Conservation (phyloP, 805 yeast genomes). For the Wickerhamiella azymoides region DNA sequence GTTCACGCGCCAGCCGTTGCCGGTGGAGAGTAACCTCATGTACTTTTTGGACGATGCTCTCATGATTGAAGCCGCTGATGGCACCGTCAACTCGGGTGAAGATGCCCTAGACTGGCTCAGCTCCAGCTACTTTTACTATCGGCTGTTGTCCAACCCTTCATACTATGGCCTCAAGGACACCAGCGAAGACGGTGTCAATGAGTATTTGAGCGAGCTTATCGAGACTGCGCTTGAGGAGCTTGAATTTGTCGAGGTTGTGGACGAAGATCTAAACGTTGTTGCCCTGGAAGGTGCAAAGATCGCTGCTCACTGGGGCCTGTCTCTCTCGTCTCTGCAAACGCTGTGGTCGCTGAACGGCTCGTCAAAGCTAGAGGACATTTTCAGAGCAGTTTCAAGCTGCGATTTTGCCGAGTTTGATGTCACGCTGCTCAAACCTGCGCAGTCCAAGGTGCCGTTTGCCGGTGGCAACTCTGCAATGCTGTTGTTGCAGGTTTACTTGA, state of each 20-base stretch:
- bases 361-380: conserved; percentile 44
- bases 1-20: conserved; percentile 60
- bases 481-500: conserved; percentile 67
- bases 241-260: conserved; percentile 42
- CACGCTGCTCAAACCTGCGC: conserved; percentile 8
- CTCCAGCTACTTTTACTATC: conserved; percentile 64
- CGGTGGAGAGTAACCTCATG: conserved; percentile 66
- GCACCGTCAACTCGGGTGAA: conserved; percentile 52
- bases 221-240: conserved; percentile 53
- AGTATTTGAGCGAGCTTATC: conserved; percentile 68
- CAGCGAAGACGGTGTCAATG: conserved; percentile 65
- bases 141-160: conserved; percentile 73
- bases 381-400: conserved; percentile 41
- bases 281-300: conserved; percentile 64
- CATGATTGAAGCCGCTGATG: conserved; percentile 56
- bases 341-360: conserved; percentile 30
- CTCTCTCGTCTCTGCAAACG: conserved; percentile 45
- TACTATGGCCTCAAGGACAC: conserved; percentile 67
- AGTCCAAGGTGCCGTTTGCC: conserved; percentile 37
- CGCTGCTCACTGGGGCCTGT: conserved; percentile 56
- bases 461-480: conserved; percentile 30
- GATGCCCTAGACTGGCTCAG: conserved; percentile 88
- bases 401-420: not conserved
- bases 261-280: conserved; percentile 25
- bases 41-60: conserved; percentile 50